Evolutionary conservation across 2,329 filamentous ascomycete species (phyloP), one percentile per base, ranked within the genome.

Genomic region (Sarocladium brachiariae): DNA sequence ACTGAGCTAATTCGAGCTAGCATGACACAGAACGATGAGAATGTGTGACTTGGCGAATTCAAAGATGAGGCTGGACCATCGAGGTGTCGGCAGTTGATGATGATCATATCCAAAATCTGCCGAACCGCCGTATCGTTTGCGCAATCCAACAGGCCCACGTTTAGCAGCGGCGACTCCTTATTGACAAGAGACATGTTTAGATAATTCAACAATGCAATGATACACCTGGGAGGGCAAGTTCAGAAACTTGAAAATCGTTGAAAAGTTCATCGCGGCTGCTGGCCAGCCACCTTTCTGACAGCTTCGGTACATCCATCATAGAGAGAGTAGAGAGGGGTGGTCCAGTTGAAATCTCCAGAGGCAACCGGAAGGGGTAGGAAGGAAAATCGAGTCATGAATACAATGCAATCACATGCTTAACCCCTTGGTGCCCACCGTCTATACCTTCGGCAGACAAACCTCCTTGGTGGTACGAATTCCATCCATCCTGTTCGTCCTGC

Each of bases 361-460:
- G 37, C 16, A 16, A 23, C 37, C 19, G 16, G 16, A 39, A 39
- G 18, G 23, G 16, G n/a, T n/a, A 30, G 27, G 7, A 43, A 9
- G n/a, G 16, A 23, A 25, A 43, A 16, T 23, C 27, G 39, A 43
- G 39, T 25, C 39, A 18, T 43, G 21, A 43, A 23, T 25, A 43
- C 27, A 43, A 39, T 7, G 35, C 35, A 39, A 39, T 19, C 16
- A 21, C 18, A 39, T 39, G 35, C 35, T 39, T 13, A 8, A 10
- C 18, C 16, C n/a, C 35, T 3, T 8, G 8, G 13, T 4, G 35
- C 21, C n/a, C 35, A 13, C 35, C 35, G 35, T 39, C 35, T 39
- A 39, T 39, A 19, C 35, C 16, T 21, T 39, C 21, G 35, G 35
- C 35, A 39, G 35, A 39, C 35, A 39, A 39, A 39, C n/a, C 35